phyloP scores from a whole-genome alignment of 73 alveolate genomes.

The Tetrahymena elliotti region DNA sequence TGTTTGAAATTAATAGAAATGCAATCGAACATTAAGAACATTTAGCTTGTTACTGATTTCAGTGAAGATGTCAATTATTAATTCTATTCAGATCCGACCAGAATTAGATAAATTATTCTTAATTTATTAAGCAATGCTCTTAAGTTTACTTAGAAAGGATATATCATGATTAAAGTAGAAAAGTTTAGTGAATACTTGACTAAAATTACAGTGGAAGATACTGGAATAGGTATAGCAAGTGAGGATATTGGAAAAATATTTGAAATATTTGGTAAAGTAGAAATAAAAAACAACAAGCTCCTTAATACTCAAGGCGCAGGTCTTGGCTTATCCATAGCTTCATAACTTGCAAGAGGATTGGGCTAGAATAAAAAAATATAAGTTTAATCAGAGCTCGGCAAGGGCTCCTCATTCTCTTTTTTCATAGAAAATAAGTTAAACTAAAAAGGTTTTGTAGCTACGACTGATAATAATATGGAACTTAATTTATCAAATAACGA shows the following conservation, averaged over 20 bases:
- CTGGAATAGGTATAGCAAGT: slow-evolving; percentile 46
- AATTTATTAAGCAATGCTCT: background rate
- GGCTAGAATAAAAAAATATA: background rate
- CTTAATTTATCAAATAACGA: background rate
- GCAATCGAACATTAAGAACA: background rate
- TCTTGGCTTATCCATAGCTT: slow-evolving; percentile 39
- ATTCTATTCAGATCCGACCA: background rate
- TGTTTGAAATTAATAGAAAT: background rate
- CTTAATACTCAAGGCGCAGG: slow-evolving; percentile 51
- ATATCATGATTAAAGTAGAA: background rate
- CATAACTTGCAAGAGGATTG: slow-evolving; percentile 2
- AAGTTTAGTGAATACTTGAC: background rate
- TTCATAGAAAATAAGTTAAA: background rate
- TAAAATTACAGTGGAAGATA: slow-evolving; percentile 15
- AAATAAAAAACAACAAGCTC: slow-evolving; percentile 7
- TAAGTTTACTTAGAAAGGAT: background rate
- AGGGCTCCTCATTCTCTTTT: background rate
- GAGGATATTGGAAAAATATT: slow-evolving; percentile 28
- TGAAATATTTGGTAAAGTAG: slow-evolving; percentile 43
- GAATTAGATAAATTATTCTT: background rate
- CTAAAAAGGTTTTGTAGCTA: background rate
- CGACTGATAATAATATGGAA: background rate
- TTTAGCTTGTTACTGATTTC: background rate
- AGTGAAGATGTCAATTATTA: background rate
- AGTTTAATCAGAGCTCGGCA: background rate